Percentiles rank a stretch among this genome's conserved stretches.
phyloP scores from a whole-genome alignment of 331 rosid genomes.

The Malus hybrid region DNA sequence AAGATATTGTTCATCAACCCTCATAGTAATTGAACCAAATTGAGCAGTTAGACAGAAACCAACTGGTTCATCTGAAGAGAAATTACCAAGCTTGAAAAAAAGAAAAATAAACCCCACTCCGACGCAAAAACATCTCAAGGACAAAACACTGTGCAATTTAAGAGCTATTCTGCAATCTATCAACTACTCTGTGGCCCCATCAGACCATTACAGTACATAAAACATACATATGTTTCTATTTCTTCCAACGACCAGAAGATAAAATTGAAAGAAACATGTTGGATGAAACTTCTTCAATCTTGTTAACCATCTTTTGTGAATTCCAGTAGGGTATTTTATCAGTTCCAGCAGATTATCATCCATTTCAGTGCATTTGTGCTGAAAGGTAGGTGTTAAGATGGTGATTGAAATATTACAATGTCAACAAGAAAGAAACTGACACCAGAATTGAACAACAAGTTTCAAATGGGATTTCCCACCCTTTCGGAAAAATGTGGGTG shows the following conservation, averaged over 20 bases:
- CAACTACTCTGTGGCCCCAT: not conserved
- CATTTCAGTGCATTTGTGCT: not conserved
- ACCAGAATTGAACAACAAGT: not conserved
- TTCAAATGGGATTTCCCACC: not conserved
- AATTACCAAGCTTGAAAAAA: not conserved
- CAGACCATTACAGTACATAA: not conserved
- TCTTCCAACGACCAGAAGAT: not conserved
- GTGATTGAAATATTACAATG: not conserved
- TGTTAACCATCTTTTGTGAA: not conserved
- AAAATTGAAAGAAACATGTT: not conserved
- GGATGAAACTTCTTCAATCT: not conserved
- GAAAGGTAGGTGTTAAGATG: not conserved
- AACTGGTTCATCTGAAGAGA: not conserved
- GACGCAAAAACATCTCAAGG: slow-evolving; percentile 1
- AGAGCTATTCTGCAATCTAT: not conserved
- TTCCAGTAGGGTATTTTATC: not conserved
- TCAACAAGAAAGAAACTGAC: not conserved
- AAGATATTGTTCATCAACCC: slow-evolving; percentile 1
- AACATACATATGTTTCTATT: not conserved
- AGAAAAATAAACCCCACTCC: not conserved
- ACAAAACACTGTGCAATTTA: not conserved
- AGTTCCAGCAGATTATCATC: not conserved
- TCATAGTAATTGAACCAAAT: not conserved
- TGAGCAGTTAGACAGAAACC: not conserved
- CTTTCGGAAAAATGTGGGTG: not conserved